Evolutionary conservation across 2,329 filamentous ascomycete species (phyloP).

Genomic region (Fusarium papillatum): DNA sequence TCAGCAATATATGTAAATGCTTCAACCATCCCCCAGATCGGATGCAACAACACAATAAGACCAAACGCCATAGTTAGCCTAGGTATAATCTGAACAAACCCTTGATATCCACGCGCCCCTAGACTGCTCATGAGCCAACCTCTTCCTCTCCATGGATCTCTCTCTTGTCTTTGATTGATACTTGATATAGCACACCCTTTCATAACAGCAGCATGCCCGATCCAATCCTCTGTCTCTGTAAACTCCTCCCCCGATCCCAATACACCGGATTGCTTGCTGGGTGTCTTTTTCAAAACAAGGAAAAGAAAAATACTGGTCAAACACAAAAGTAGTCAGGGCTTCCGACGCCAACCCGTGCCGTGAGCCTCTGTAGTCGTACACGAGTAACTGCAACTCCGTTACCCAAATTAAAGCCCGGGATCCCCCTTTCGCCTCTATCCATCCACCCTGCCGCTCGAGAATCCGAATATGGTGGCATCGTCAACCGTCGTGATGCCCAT

Average conservation of each 20-base stretch:
- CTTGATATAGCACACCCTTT: conserved; percentile 28
- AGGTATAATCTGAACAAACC: conserved; percentile 44
- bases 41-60: conserved; percentile 23
- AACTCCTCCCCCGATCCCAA: conserved; percentile 13
- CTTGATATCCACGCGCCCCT: conserved; percentile 37
- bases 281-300: conserved; percentile 33
- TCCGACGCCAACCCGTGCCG: conserved; percentile 40
- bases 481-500: conserved; percentile 33
- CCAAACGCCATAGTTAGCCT: conserved; percentile 42
- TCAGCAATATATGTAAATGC: neutral
- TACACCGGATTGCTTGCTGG: conserved; percentile 31
- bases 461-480: conserved; percentile 30
- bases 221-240: conserved; percentile 14
- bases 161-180: conserved; percentile 19
- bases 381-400: conserved; percentile 48
- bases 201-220: conserved; percentile 26
- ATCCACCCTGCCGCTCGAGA: conserved; percentile 26
- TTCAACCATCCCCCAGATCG: neutral
- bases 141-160: neutral
- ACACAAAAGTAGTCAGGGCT: conserved; percentile 33
- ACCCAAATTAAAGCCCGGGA: conserved; percentile 46
- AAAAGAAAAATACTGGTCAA: conserved; percentile 25
- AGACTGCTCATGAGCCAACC: conserved; percentile 31
- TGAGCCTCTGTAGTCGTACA: conserved; percentile 49
- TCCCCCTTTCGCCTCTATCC: conserved; percentile 33